Evolutionary conservation across 345 rosid species (phyloP).

Genomic region (Capsella bursapastoris): DNA sequence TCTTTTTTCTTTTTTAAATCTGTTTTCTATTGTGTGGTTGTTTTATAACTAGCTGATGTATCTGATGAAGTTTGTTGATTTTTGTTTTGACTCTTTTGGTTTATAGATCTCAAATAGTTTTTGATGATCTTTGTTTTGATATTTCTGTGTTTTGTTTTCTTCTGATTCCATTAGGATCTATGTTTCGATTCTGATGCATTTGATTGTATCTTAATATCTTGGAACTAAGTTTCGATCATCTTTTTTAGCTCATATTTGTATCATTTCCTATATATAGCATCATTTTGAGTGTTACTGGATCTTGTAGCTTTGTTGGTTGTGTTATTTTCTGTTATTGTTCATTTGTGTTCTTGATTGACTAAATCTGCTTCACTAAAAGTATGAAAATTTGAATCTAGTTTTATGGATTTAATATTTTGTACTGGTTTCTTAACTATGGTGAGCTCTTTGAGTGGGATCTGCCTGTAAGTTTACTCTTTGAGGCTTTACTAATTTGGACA

Average conservation of each 20-base stretch:
- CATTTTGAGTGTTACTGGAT: not conserved
- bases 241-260: conserved; percentile 5
- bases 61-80: conserved; percentile 13
- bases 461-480: not conserved
- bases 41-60: conserved; percentile 23
- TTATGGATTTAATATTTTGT: not conserved
- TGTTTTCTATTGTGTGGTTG: not conserved
- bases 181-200: not conserved
- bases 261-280: not conserved
- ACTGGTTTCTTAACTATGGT: conserved; percentile 3
- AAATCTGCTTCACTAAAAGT: conserved; percentile 24
- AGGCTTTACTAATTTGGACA: conserved; percentile 11
- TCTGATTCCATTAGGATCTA: conserved; percentile 5
- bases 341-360: conserved; percentile 20
- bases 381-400: conserved; percentile 26
- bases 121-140: not conserved
- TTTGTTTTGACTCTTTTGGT: conserved; percentile 19
- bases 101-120: conserved; percentile 26
- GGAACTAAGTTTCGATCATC: not conserved
- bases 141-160: not conserved
- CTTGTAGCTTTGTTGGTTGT: conserved; percentile 12
- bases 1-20: not conserved
- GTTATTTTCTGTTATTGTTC: not conserved
- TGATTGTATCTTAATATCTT: not conserved
- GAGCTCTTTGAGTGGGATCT: conserved; percentile 26